Evolutionary conservation across 768 basidiomycete species (phyloP).

Genomic region (Serendipita sp.): DNA sequence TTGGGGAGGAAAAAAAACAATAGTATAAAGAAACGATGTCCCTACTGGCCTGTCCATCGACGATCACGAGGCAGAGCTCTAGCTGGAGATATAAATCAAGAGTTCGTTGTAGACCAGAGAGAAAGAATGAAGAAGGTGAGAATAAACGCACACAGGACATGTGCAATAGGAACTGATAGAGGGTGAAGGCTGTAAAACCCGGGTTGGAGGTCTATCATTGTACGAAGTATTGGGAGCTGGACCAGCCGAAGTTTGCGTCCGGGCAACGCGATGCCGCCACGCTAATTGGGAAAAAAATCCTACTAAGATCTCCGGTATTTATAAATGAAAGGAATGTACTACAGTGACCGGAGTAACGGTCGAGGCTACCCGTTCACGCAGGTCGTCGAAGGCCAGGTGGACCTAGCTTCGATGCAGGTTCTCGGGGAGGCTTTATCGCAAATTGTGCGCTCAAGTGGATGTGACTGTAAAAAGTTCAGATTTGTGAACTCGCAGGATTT

Average conservation of each 20-base stretch:
- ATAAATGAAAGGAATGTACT: neutral
- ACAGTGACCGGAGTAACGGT: neutral
- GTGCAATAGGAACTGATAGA: conserved; percentile 5
- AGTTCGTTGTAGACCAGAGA: conserved; percentile 4
- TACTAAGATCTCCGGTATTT: neutral
- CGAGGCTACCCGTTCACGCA: neutral
- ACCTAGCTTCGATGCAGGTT: neutral
- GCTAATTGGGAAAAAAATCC: neutral
- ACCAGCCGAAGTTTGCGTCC: neutral
- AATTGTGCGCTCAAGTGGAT: neutral
- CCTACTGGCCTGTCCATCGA: neutral
- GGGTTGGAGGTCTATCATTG: neutral
- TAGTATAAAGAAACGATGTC: conserved; percentile 6
- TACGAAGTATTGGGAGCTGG: neutral
- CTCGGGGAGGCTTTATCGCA: neutral
- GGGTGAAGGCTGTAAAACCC: neutral
- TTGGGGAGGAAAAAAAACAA: conserved; percentile 9
- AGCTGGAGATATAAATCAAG: conserved; percentile 4
- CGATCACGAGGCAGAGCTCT: neutral
- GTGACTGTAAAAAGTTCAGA: conserved; percentile 12
- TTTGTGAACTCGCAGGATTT: neutral
- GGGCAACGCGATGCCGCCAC: neutral
- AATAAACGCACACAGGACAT: neutral
- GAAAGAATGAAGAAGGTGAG: conserved; percentile 6
- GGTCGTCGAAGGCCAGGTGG: conserved; percentile 1